Conservation (phyloP, 371 early-diverging fungal species). For the Mucor ambiguus region DNA sequence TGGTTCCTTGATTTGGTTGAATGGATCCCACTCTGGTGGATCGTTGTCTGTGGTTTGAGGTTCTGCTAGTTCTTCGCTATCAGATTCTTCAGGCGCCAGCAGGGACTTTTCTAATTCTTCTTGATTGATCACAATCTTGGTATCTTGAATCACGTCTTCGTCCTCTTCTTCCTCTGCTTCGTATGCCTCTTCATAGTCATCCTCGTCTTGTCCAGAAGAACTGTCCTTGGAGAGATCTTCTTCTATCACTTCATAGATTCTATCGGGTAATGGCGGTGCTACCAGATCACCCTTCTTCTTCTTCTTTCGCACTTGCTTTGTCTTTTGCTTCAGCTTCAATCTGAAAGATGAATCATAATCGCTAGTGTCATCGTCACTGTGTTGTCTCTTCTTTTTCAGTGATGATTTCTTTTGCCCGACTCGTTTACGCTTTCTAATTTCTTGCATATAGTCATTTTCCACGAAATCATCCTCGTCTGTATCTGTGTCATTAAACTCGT, state of each 20-base stretch:
- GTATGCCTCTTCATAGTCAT: constrained; percentile 36
- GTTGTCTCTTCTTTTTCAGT: constrained; percentile 9
- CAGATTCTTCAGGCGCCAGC: constrained; percentile 20
- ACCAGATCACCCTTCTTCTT: constrained; percentile 6
- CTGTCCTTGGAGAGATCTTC: constrained; percentile 13
- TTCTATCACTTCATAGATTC: constrained; percentile 20
- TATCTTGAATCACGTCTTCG: constrained; percentile 27
- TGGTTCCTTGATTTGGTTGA: constrained; percentile 50
- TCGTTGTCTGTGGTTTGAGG: not conserved
- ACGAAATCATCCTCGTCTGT: constrained; percentile 27
- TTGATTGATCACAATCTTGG: constrained; percentile 17
- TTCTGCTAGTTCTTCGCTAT: constrained; percentile 16
- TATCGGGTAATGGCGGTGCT: constrained; percentile 8
- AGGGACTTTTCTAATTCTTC: constrained; percentile 23
- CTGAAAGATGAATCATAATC: constrained; percentile 14
- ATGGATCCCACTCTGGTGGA: constrained; percentile 34
- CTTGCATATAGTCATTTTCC: constrained; percentile 22
- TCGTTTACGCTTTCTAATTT: constrained; percentile 15
- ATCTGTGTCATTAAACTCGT: constrained; percentile 28
- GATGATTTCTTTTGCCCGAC: not conserved
- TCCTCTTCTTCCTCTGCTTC: constrained; percentile 32
- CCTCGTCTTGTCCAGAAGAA: constrained; percentile 22
- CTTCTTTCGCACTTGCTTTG: not conserved
- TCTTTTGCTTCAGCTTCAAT: constrained; percentile 4
- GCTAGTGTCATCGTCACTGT: constrained; percentile 16